These are phyloP conservation scores for Fusarium multiceps DNA, from an alignment of 2,329 filamentous ascomycete genomes.

Conservation along the genomic window DNA sequence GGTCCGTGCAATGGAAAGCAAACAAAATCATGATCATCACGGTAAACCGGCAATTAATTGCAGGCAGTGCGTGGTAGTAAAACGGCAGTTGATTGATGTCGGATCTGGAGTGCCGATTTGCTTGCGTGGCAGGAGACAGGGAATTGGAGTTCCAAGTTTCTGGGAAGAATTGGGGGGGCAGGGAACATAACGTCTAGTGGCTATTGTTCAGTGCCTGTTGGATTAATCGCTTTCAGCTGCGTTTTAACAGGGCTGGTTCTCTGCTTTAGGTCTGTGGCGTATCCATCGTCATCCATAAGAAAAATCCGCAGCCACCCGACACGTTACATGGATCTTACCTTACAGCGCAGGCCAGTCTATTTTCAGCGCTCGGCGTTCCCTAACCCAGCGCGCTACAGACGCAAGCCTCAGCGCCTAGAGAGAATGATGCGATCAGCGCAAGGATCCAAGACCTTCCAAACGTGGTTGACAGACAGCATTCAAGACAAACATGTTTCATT, in stretches of 20 bases:
- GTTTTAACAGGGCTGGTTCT: background rate
- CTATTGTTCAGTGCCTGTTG: background rate
- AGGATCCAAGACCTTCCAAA: background rate
- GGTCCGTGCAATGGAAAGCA: background rate
- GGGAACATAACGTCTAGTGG: background rate
- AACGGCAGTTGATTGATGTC: background rate
- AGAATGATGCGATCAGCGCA: conserved; percentile 2
- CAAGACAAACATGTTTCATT: conserved; percentile 17
- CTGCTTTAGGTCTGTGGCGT: conserved; percentile 12
- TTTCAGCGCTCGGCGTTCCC: background rate
- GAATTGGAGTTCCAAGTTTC: conserved; percentile 1
- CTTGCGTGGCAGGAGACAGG: conserved; percentile 16
- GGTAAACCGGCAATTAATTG: conserved; percentile 4
- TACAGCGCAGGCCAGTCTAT: background rate
- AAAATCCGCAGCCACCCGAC: background rate
- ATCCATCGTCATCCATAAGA: background rate
- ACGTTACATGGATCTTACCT: conserved; percentile 7
- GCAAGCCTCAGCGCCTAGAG: background rate
- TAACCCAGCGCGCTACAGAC: background rate
- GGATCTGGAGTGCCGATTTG: conserved; percentile 17
- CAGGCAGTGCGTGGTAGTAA: background rate
- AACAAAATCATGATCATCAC: conserved; percentile 5
- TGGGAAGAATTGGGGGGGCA: background rate
- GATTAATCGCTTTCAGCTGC: background rate
- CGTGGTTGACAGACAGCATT: background rate